Evolutionary conservation across 2,329 filamentous ascomycete species (phyloP).

Genomic region (Botrytis aclada): DNA sequence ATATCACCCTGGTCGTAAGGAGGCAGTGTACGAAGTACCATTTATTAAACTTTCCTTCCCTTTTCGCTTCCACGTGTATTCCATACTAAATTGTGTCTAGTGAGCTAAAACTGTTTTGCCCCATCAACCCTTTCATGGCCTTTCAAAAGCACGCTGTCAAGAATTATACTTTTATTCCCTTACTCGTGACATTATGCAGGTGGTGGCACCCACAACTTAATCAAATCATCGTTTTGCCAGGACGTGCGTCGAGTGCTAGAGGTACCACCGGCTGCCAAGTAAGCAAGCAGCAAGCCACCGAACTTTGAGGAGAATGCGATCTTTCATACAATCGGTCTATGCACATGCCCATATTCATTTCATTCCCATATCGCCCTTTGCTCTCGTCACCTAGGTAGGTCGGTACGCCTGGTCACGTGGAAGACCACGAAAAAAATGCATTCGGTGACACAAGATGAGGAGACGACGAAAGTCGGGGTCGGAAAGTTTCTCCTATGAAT

Average conservation of each 20-base stretch:
- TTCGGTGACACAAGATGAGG: neutral
- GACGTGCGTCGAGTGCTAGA: neutral
- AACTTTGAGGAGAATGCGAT: neutral
- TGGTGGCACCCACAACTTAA: neutral
- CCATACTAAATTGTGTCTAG: neutral
- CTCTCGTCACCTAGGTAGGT: neutral
- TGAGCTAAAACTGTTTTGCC: neutral
- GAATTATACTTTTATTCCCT: neutral
- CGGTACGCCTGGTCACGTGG: neutral
- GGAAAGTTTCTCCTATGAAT: neutral
- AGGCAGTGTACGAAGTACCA: neutral
- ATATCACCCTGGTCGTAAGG: too few species aligned
- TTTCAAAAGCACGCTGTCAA: neutral
- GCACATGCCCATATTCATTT: neutral
- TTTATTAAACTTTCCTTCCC: neutral
- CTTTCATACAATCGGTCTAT: neutral
- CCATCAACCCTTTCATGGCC: neutral
- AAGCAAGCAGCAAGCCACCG: neutral
- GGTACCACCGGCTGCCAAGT: neutral
- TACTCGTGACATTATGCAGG: neutral
- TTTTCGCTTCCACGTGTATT: neutral
- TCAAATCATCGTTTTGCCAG: neutral
- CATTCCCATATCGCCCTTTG: neutral
- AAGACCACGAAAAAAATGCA: neutral
- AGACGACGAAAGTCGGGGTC: neutral